Percentiles rank a stretch among this genome's conserved stretches.
phyloP scores from a whole-genome alignment of 345 rosid species.

The Nasturtium officinale region DNA sequence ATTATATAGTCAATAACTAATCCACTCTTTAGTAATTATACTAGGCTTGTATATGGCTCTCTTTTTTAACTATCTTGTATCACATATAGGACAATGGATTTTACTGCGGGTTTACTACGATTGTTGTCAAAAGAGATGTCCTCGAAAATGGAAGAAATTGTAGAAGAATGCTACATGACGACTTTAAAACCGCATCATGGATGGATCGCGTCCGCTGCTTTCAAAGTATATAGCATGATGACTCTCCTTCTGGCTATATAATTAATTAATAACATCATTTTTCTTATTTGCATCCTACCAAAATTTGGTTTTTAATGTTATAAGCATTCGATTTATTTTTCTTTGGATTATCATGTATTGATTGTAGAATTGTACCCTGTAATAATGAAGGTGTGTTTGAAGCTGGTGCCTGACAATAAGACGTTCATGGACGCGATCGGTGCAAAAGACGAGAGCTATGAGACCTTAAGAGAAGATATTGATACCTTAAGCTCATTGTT shows the following conservation, averaged over 20 bases:
- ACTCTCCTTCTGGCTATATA: not conserved
- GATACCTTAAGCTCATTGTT: constrained; percentile 58
- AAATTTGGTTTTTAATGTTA: not conserved
- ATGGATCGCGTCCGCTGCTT: constrained; percentile 95
- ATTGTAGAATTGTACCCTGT: not conserved
- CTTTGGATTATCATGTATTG: not conserved
- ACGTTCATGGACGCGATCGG: constrained; percentile 61
- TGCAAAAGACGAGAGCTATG: constrained; percentile 56
- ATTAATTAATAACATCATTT: not conserved
- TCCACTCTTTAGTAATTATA: not conserved
- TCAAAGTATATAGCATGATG: constrained; percentile 53
- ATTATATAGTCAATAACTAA: not conserved
- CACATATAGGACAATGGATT: constrained; percentile 69
- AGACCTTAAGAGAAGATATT: constrained; percentile 59
- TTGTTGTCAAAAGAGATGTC: constrained; percentile 56
- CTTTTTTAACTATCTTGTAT: not conserved
- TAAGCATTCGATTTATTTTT: not conserved
- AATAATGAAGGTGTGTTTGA: constrained; percentile 64
- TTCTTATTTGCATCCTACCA: not conserved
- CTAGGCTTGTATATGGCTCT: not conserved
- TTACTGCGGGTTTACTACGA: constrained; percentile 57
- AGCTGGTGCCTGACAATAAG: constrained; percentile 67
- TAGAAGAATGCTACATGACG: constrained; percentile 71
- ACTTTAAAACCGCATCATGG: constrained; percentile 90
- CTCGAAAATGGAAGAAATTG: constrained; percentile 67